Base-by-base conservation (phyloP, 192 early-diverging fungal genomes). In the Coemansia asiatica region DNA sequence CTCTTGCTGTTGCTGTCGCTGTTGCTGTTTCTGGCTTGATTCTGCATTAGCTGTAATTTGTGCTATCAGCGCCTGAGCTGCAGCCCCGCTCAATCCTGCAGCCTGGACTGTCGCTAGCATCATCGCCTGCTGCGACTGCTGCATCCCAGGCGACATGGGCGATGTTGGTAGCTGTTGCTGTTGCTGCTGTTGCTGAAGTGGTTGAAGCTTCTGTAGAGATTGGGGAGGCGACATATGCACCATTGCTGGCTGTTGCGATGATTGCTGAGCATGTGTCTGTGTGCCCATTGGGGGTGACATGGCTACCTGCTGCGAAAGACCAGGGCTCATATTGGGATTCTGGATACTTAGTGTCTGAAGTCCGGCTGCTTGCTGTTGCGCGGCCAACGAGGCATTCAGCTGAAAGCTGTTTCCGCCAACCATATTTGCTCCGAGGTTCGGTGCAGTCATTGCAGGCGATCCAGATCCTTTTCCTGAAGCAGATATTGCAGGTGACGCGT, bases 41-140 rank as follows among this genome's bases (percentile, higher is more conserved):
- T 72, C 76, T 3, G 53, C 61, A 55, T 64, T 74, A 1, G 71
- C 71, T 0, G 76, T 67, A 13, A 79, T 73, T 22, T 79, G 76
- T 0, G 71, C 76, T 22, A 79, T 69, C 33, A 79, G 40, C 27
- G 76, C 71, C 16, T 79, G 76, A 0, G 76, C 71, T 3, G 67
- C 64, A 13, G 71, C 55, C 4, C 67, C 35, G 27, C 68, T 79
- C 9, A 79, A 53, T 6, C 76, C 76, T 0, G 76, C 76, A 0
- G 76, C 76, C 4, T 67, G 55, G 1, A 71, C 76, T 0, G 76
- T 71, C 0, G 68, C 71, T 46, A 79, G 28, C 76, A 79, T 73
- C 76, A 79, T 74, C 31, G 64, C 71, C 35, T 74, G 71, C 57
- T 72, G 71, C 35, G 67, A 46, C 22, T 64, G 33, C 65, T 79